Evolutionary conservation across 768 basidiomycete genomes (phyloP).

Genomic region (Mycena floridula): DNA sequence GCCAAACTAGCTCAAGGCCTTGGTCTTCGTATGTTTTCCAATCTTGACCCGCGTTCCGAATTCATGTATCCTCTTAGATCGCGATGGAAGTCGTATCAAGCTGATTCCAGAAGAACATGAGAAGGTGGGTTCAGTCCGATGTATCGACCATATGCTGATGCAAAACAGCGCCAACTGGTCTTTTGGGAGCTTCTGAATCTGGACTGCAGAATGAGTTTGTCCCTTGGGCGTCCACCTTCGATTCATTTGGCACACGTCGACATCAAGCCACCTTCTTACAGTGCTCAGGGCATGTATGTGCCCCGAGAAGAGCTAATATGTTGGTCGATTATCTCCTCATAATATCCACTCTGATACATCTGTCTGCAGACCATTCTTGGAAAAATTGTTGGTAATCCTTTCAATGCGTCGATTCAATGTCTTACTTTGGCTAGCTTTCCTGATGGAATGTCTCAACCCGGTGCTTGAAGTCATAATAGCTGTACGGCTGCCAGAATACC

Average conservation of each 20-base stretch:
- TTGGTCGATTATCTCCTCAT: constrained; percentile 22
- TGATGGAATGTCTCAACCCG: constrained; percentile 55
- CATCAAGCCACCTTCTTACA: constrained; percentile 46
- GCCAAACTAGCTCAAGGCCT: constrained; percentile 69
- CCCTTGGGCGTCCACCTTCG: constrained; percentile 67
- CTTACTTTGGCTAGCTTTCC: too few relatives aligned
- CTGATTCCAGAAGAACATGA: constrained; percentile 70
- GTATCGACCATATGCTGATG: too few relatives aligned
- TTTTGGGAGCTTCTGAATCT: constrained; percentile 74
- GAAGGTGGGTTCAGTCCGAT: too few relatives aligned
- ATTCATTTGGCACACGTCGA: constrained; percentile 62
- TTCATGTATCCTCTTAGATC: constrained; percentile 38
- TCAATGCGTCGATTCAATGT: too few relatives aligned
- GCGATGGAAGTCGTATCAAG: constrained; percentile 57
- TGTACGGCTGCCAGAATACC: constrained; percentile 46
- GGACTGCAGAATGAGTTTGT: constrained; percentile 67
- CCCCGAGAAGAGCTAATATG: constrained; percentile 46
- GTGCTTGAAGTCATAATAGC: constrained; percentile 54
- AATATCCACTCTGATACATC: constrained; percentile 10
- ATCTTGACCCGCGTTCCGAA: constrained; percentile 8
- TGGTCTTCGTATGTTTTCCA: constrained; percentile 51
- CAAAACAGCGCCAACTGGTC: constrained; percentile 56
- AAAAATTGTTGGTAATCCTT: too few relatives aligned
- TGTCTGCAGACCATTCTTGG: constrained; percentile 58
- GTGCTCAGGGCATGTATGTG: constrained; percentile 39